Base-by-base conservation (phyloP, 495 filamentous ascomycete species). In the Alectoria sarmentosa region DNA sequence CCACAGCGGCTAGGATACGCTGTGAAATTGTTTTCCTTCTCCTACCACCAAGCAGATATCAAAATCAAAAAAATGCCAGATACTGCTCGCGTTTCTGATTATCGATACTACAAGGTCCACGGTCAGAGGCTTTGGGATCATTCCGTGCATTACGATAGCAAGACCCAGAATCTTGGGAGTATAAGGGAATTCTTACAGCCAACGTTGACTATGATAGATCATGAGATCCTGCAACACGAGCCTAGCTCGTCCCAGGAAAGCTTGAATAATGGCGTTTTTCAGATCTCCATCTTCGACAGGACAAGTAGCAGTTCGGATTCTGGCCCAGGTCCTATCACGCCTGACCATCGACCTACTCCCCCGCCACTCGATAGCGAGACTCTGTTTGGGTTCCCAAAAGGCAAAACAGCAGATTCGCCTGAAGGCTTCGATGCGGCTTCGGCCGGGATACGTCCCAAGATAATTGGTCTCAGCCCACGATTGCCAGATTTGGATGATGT, bases 271-370 rank as follows among this genome's bases (percentile, higher is more conserved):
- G 79, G 79, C 30, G 70, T 71, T 11, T 74, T 71, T 46, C 75
- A 85, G 44, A 79, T 82, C 5, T 91, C 88, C 0, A 86, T 91
- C 7, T 91, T 91, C 67, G 87, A 90, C 70, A 79, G 86, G 26
- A 83, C 85, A 2, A 90, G 84, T 63, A 88, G 86, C 71, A 81
- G 82, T 11, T 88, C 87, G 0, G 81, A 84, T 42, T 81, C 80
- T 10, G 77, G 75, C 7, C 71, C 74, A 11, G 76, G 75, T 14
- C 81, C 64, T 28, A 23, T 54, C 13, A 71, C 67, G 8, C 69
- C 69, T 28, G 54, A 63, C 30, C 62, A 67, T 56, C 65, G 62
- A 21, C 65, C 72, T 14, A 68, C 70, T 26, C 68, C 66, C 17
- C 63, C 69, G 15, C 69, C 67, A 7, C 30, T 70, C 15, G 64